Percentiles rank a stretch among this genome's conserved stretches.
These are phyloP conservation scores for Phytophthora hibernalis DNA, from an alignment of 352 stramenopile species.

Conservation along the genomic window DNA sequence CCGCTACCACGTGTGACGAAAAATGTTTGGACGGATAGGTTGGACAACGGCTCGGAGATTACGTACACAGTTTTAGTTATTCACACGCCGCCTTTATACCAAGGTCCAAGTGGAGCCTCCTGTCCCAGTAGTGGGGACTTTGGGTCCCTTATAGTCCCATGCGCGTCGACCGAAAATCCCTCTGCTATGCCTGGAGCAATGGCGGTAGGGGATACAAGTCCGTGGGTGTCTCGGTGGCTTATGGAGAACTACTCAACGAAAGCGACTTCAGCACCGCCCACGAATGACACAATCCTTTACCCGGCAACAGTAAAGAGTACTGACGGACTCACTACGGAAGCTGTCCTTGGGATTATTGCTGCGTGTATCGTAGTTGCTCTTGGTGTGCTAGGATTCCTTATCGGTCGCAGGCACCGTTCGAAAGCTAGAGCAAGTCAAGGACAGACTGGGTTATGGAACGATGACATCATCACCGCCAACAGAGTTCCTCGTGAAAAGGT, in stretches of 20 bases:
- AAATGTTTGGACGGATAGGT: too few species aligned
- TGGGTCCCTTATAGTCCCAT: background rate
- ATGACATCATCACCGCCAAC: slow-evolving; percentile 21
- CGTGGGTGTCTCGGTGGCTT: background rate
- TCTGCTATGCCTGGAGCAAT: background rate
- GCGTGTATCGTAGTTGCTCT: background rate
- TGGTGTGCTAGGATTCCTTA: background rate
- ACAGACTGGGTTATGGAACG: slow-evolving; percentile 16
- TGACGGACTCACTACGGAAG: too few species aligned
- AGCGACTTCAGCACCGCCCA: too few species aligned
- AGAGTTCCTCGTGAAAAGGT: slow-evolving; percentile 19
- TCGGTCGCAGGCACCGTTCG: background rate
- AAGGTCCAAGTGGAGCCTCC: too few species aligned
- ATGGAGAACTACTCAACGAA: background rate
- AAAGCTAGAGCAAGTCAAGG: background rate
- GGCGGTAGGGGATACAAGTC: background rate
- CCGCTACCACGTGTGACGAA: too few species aligned
- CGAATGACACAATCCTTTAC: too few species aligned
- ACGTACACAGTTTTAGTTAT: background rate
- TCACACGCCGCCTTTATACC: too few species aligned
- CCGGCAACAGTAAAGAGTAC: too few species aligned
- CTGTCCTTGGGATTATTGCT: background rate
- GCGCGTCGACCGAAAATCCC: background rate
- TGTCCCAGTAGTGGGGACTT: background rate
- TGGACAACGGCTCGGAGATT: too few species aligned